A percentile compares a stretch with the other conserved stretches of the same genome.
Conservation (phyloP, 169 alveolate genomes). For the Eimeria zaria region DNA sequence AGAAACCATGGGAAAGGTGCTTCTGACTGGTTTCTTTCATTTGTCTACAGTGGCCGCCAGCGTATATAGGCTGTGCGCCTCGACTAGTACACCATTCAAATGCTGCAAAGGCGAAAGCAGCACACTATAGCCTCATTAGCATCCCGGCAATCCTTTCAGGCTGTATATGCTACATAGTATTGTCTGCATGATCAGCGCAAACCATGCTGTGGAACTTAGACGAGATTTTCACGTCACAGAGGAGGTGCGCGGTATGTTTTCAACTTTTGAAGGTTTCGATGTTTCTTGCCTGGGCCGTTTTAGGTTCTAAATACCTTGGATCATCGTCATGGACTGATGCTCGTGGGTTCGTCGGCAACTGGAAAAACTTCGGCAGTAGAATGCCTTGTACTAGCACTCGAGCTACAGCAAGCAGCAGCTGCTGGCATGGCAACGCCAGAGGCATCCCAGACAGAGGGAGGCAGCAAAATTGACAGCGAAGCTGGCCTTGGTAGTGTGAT, state of each 20-base stretch:
- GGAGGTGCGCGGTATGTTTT: neutral
- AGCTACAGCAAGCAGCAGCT: slow-evolving; percentile 61
- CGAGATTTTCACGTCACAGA: neutral
- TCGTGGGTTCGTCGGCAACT: slow-evolving; percentile 95
- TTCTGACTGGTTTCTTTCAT: neutral
- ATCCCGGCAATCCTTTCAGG: neutral
- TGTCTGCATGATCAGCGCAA: neutral
- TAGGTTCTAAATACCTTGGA: slow-evolving; percentile 94
- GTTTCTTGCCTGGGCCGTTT: slow-evolving; percentile 21
- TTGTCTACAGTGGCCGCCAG: neutral
- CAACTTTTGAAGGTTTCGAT: neutral
- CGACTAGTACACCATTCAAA: neutral
- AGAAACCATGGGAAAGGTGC: neutral
- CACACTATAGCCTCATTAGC: neutral
- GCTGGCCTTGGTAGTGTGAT: slow-evolving; percentile 94
- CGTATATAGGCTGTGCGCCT: neutral
- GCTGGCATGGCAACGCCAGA: neutral
- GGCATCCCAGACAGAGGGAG: neutral
- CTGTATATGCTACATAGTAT: neutral
- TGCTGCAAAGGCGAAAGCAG: neutral
- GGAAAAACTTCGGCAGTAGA: slow-evolving; percentile 93
- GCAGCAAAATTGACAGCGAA: slow-evolving; percentile 88
- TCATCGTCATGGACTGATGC: slow-evolving; percentile 97
- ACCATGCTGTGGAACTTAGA: neutral
- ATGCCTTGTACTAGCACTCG: slow-evolving; percentile 89